These are phyloP conservation scores for Rhodotorula sp. DNA, from an alignment of 1,284 basidiomycete species.

Conservation along the genomic window DNA sequence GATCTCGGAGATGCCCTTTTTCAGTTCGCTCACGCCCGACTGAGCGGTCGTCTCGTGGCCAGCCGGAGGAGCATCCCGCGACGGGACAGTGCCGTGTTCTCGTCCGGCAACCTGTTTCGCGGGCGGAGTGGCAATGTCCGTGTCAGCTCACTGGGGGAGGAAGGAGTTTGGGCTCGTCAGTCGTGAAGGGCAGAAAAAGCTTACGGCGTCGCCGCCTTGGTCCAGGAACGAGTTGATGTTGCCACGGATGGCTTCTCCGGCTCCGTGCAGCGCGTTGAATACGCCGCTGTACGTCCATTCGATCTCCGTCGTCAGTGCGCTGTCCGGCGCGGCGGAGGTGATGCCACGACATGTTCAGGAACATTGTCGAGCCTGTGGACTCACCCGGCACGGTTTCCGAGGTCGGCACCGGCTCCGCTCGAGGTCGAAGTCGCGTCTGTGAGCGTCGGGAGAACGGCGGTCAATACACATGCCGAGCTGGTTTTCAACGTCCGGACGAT, in stretches of 20 bases:
- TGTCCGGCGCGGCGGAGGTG: no score
- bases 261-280: constrained; percentile 21
- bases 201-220: constrained; percentile 26
- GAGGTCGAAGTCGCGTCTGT: not conserved
- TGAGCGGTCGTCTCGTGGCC: constrained; percentile 14
- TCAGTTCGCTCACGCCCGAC: constrained; percentile 21
- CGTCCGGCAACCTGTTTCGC: constrained; percentile 20
- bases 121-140: not conserved
- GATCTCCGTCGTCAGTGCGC: no score
- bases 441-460: not conserved
- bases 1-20: constrained; percentile 11
- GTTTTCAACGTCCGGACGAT: no score
- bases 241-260: constrained; percentile 33
- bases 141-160: not conserved
- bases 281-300: constrained; percentile 7
- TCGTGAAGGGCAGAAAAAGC: not conserved
- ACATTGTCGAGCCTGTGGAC: not conserved
- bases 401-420: not conserved
- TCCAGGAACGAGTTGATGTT: constrained; percentile 22
- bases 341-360: not conserved
- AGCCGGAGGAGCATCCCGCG: not conserved
- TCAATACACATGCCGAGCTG: not conserved
- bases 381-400: not conserved
- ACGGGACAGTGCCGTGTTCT: constrained; percentile 22
- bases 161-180: no score